phyloP scores from a whole-genome alignment of 805 yeast species.

The Candida jianshihensis region DNA sequence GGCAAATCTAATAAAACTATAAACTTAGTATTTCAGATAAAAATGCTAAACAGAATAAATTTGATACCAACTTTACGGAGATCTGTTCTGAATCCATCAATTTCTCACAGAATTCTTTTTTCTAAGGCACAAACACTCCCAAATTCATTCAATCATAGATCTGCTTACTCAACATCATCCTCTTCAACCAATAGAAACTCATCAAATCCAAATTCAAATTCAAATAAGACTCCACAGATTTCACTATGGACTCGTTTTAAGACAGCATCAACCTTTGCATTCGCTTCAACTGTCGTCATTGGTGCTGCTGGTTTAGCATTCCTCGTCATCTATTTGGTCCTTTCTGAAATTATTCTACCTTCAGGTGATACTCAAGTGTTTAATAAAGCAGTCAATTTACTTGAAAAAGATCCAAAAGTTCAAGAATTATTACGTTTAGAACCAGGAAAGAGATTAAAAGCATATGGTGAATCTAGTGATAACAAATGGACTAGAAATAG shows the following conservation, averaged over 20 bases:
- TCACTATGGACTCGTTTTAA: slow-evolving; percentile 40
- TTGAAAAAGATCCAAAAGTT: slow-evolving; percentile 60
- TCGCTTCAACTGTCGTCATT: slow-evolving; percentile 54
- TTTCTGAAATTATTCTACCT: slow-evolving; percentile 79
- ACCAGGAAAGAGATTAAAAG: slow-evolving; percentile 59
- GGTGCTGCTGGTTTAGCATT: slow-evolving; percentile 67
- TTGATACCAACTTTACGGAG: too few species aligned
- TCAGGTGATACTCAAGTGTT: slow-evolving; percentile 89
- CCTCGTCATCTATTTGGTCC: slow-evolving; percentile 62
- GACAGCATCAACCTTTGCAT: slow-evolving; percentile 53
- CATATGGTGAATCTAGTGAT: slow-evolving; percentile 66
- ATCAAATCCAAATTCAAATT: too few species aligned
- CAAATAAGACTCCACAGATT: too few species aligned
- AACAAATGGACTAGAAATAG: slow-evolving; percentile 87
- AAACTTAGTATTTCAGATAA: too few species aligned
- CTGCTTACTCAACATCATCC: too few species aligned
- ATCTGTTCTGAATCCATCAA: too few species aligned
- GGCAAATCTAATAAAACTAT: too few species aligned
- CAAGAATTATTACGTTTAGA: slow-evolving; percentile 43
- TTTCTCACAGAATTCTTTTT: too few species aligned
- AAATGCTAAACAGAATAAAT: too few species aligned
- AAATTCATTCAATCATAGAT: too few species aligned
- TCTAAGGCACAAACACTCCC: too few species aligned
- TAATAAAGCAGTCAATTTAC: slow-evolving; percentile 73
- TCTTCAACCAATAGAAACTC: too few species aligned